Percentiles rank a stretch among this genome's conserved stretches.
Evolutionary conservation across 768 basidiomycete species (phyloP).

Genomic region (Thelephora ganbajun): DNA sequence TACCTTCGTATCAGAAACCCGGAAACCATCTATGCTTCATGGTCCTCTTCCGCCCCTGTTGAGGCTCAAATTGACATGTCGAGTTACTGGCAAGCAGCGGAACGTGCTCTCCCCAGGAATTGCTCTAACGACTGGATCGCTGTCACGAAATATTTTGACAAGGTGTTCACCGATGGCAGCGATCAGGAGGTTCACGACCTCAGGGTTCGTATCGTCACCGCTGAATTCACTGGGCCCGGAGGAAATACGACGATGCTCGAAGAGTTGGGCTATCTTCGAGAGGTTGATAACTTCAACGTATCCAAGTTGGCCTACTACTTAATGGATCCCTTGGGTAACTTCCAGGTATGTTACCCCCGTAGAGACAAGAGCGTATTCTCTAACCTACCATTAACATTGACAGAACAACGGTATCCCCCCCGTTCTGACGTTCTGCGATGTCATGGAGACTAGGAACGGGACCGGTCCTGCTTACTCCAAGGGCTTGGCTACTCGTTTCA

Average conservation of each 20-base stretch:
- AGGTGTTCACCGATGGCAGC: slow-evolving; percentile 2
- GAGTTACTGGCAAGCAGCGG: slow-evolving; percentile 35
- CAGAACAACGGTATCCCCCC: too few relatives aligned
- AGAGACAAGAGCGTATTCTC: too few relatives aligned
- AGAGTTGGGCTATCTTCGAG: too few relatives aligned
- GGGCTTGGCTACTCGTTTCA: slow-evolving; percentile 22
- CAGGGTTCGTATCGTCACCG: not conserved
- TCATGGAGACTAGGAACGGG: slow-evolving; percentile 31
- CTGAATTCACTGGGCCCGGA: not conserved
- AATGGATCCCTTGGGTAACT: slow-evolving; percentile 35
- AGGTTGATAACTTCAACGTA: too few relatives aligned
- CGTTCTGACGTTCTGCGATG: slow-evolving; percentile 32
- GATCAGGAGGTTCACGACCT: too few relatives aligned
- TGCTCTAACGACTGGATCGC: slow-evolving; percentile 40
- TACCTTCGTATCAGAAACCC: slow-evolving; percentile 33
- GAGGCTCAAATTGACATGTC: slow-evolving; percentile 37
- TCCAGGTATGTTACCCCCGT: slow-evolving; percentile 22
- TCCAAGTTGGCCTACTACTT: slow-evolving; percentile 27
- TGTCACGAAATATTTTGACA: slow-evolving; percentile 22
- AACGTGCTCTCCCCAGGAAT: slow-evolving; percentile 34
- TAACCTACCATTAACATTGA: too few relatives aligned
- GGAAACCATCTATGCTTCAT: slow-evolving; percentile 29
- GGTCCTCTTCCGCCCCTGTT: slow-evolving; percentile 37
- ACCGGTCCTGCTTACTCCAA: slow-evolving; percentile 23
- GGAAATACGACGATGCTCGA: not conserved